Evolutionary conservation across 768 basidiomycete genomes (phyloP), one percentile per base, ranked within the genome.

Genomic region (Leucocoprinus birnbaumii): DNA sequence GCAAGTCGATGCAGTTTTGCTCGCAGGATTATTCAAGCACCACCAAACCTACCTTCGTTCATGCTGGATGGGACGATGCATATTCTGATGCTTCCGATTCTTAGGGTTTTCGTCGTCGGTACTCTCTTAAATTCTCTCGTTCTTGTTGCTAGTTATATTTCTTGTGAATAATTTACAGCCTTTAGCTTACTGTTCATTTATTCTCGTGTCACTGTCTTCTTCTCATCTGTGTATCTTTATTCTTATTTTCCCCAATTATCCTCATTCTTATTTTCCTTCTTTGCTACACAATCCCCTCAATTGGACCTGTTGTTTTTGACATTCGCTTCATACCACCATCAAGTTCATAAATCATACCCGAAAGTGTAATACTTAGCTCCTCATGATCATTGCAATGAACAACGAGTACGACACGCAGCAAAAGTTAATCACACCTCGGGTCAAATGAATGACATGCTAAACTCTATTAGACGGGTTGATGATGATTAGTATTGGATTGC

Each of bases 1-100:
- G n/a, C 38, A 55, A 44, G 14, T 25, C 54, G 13, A 55, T 55
- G 54, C 53, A 48, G n/a, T 55, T 48, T 31, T 44, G 54, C 16
- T 48, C 54, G 2, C 47, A 48, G 16, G 54, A 26, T 13, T 48
- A 48, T n/a, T 24, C 35, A 27, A 40, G 45, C 49, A 18, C 60
- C 72, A 56, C 77, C 21, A 77, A 75, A 21, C 80, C 82, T 25
- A 77, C 70, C 64, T 76, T 83, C 50, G 71, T 80, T 58, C 74
- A 79, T 53, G 80, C 80, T 31, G 82, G 80, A 18, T 85, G 83
- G 83, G 83, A 79, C 59, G 78, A 78, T 62, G 68, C 73, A 40
- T 49, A 34, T 42, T 77, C 80, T 48, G 76, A 80, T 48, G 51
- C 59, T 22, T 70, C 69, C 25, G 69, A 71, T 53, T 51, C 56